Base-by-base conservation (phyloP, 176 grass and related monocot species). In the Aegilops sharonensis region DNA sequence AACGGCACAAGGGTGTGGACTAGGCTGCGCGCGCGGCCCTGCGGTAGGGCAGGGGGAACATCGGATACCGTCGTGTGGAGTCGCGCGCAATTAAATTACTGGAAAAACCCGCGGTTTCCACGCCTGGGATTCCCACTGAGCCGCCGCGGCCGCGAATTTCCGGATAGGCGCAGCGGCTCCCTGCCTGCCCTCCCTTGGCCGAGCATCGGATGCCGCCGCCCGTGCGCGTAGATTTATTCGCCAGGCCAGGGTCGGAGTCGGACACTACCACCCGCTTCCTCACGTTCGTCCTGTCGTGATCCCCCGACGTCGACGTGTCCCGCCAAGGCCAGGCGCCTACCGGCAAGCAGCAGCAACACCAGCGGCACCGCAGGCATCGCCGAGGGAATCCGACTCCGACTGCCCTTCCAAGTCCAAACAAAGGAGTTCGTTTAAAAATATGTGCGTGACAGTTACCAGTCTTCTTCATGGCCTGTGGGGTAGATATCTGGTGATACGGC, bases 61-160 rank as follows among this genome's bases (percentile, higher is more conserved):
- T 90, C 77, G 89, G 89, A 90, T 90, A 68, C 89, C 89, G 60
- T 74, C 75, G 23, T 68, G 57, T 85, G 77, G 68, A 68, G 11
- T 25, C 73, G 75, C 43, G 43, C 81, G 71, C 25, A 23, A 48
- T 7, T 42, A 73, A 45, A 71, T 59, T 83, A 25, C 1, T 48
- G 25, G 40, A 17, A 85, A 61, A 90, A 75, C 57, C 60, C 68
- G 17, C 89, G 67, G 73, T 54, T 74, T 74, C 74, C 57, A 47
- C 80, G 80, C 89, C 80, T 90, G 89, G 89, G 85, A 90, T 90
- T 87, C 89, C 64, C 57, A 40, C 42, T 32, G 15, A 25, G 84
- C 73, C 70, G 83, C 89, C 84, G 65, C 79, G 79, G 70, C 84
- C 84, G 66, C 84, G 80, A 24, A 11, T 79, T 90, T 57, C 74